Evolutionary conservation across 805 yeast genomes (phyloP).

Genomic region (Starmerella tilneyi): DNA sequence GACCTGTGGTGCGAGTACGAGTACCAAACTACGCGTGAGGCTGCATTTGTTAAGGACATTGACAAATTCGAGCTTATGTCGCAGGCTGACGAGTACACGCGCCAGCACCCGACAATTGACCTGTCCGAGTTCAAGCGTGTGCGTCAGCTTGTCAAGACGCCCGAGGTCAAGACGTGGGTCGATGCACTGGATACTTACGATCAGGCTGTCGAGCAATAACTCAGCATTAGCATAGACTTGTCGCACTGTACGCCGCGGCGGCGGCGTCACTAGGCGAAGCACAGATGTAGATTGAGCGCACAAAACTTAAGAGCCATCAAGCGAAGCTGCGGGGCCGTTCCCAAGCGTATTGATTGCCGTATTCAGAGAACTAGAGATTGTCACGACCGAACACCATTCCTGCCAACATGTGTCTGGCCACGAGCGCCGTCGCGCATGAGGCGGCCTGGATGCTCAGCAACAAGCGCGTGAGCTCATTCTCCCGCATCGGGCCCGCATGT

Average conservation of each 20-base stretch:
- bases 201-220: too few species aligned
- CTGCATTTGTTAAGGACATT: constrained; percentile 82
- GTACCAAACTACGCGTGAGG: constrained; percentile 68
- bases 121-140: constrained; percentile 63
- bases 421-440: constrained; percentile 56
- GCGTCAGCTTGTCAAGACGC: constrained; percentile 51
- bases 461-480: constrained; percentile 56
- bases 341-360: too few species aligned
- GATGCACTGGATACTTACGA: constrained; percentile 34
- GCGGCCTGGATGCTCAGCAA: constrained; percentile 54
- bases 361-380: constrained; percentile 43
- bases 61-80: constrained; percentile 78
- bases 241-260: too few species aligned
- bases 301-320: too few species aligned
- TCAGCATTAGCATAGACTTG: too few species aligned
- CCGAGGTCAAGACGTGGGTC: constrained; percentile 60
- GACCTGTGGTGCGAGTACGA: constrained; percentile 86
- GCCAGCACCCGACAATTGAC: constrained; percentile 44
- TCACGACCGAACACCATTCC: constrained; percentile 83
- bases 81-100: constrained; percentile 55
- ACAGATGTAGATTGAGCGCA: too few species aligned
- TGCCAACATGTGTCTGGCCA: constrained; percentile 73
- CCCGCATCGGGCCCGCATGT: constrained; percentile 83
- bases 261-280: too few species aligned
- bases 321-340: too few species aligned